Evolutionary conservation across 176 grass and related monocot genomes (phyloP), one percentile per base, ranked within the genome.

Genomic region (Oryza brachyantha): DNA sequence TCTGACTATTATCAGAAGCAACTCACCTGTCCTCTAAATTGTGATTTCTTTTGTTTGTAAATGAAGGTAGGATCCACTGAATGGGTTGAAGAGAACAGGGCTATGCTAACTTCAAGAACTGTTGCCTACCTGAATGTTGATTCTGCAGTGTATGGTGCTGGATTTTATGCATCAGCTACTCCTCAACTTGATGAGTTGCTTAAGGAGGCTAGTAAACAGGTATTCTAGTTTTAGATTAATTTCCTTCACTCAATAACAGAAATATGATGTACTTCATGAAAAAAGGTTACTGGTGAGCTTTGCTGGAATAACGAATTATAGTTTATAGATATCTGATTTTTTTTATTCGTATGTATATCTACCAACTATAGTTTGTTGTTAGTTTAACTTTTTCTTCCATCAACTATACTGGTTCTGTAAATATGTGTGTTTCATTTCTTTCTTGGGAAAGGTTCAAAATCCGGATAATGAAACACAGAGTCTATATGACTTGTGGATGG

Each of bases 21-120:
- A 57, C 63, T 68, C 35, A 59, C 68, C 72, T 55, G 43, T 65
- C 37, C 12, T 74, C 31, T 52, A 34, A 13, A 45, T 42, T 63
- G 50, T 42, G 19, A 61, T 79, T 68, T 74, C 21, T 54, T 63
- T 71, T 21, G 68, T 13, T 1, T 13, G 38, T 25, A 66, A 21
- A n/a, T 79, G 61, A 81, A 97, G 91, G 90, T 84, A 80, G 94
- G 94, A 74, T 97, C 94, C 14, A 94, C 89, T 65, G 94, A 97
- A 83, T 97, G 94, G 91, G 94, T 94, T 43, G 91, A 94, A 88
- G 91, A 97, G 72, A 97, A 97, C 69, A 84, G 73, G 65, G 85
- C 86, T 67, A 72, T 92, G 68, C 69, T 97, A 78, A 34, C 89
- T 73, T 92, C 91, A 59, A 83, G 83, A 68, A 86, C 94, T 42